Percentiles rank a stretch among this genome's conserved stretches.
These are phyloP conservation scores for Metschnikowia lunata DNA, from an alignment of 805 yeast genomes.

Conservation along the genomic window DNA sequence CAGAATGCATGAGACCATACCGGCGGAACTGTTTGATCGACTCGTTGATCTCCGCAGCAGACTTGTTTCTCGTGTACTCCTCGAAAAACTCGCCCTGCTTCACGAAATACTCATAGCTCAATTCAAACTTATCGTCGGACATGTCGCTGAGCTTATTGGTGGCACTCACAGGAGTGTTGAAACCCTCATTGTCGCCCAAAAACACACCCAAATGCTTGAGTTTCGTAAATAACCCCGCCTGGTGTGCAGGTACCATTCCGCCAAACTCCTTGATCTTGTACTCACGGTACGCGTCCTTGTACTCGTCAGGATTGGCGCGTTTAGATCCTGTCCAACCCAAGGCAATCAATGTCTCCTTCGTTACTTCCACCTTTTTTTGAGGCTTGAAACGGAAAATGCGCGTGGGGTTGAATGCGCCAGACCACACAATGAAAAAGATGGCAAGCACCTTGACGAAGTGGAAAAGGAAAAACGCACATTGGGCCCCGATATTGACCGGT, in stretches of 20 bases:
- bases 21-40: conserved; percentile 61
- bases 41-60: conserved; percentile 34
- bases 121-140: conserved; percentile 40
- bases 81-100: conserved; percentile 48
- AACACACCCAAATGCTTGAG: conserved; percentile 56
- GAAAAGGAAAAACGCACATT: conserved; percentile 63
- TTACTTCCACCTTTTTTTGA: conserved; percentile 27
- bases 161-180: conserved; percentile 49
- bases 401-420: conserved; percentile 77
- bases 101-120: conserved; percentile 54
- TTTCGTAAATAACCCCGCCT: conserved; percentile 60
- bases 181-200: conserved; percentile 83
- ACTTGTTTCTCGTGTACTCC: conserved; percentile 33
- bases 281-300: conserved; percentile 64
- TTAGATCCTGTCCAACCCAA: conserved; percentile 97
- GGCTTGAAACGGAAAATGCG: conserved; percentile 28
- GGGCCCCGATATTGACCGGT: conserved; percentile 43
- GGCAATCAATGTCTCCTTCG: conserved; percentile 52
- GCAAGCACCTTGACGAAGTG: conserved; percentile 61
- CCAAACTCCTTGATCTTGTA: conserved; percentile 62
- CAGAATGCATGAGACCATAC: conserved; percentile 55
- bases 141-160: conserved; percentile 36
- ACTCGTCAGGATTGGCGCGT: conserved; percentile 65
- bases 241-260: conserved; percentile 71
- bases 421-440: conserved; percentile 53